Conservation (phyloP, 1,284 basidiomycete genomes). For the Pholiota adiposa region DNA sequence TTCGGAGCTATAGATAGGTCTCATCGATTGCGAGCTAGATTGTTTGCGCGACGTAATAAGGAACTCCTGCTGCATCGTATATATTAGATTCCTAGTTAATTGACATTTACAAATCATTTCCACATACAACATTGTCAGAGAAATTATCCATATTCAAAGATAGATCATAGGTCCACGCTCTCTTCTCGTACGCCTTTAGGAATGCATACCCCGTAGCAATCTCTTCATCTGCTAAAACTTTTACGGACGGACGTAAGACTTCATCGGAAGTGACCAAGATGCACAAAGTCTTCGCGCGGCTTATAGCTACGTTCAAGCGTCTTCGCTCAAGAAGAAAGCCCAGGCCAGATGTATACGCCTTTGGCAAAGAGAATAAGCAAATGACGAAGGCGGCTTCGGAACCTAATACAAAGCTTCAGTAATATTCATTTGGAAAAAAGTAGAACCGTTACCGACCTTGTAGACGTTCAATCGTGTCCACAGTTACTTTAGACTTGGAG, state of each 20-base stretch:
- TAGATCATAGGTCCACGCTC: slow-evolving; percentile 42
- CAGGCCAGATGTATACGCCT: slow-evolving; percentile 38
- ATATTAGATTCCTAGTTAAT: background rate
- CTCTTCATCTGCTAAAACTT: slow-evolving; percentile 44
- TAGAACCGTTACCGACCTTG: slow-evolving; percentile 39
- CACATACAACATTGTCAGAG: slow-evolving; percentile 3
- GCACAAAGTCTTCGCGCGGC: slow-evolving; percentile 52
- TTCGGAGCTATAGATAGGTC: too few species aligned
- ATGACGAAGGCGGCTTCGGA: slow-evolving; percentile 56
- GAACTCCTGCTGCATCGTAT: too few species aligned
- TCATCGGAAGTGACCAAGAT: slow-evolving; percentile 47
- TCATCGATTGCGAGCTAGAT: too few species aligned
- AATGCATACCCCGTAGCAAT: slow-evolving; percentile 51
- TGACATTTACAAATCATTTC: background rate
- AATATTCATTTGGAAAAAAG: background rate
- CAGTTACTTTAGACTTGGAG: slow-evolving; percentile 35
- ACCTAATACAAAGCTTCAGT: slow-evolving; percentile 31
- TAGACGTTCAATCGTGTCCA: slow-evolving; percentile 52
- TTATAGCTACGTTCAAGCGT: slow-evolving; percentile 54
- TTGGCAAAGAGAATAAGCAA: slow-evolving; percentile 51
- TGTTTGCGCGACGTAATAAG: too few species aligned
- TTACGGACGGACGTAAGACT: slow-evolving; percentile 46
- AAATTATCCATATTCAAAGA: slow-evolving; percentile 30
- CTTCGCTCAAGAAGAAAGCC: slow-evolving; percentile 49
- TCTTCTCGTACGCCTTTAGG: slow-evolving; percentile 46